A percentile compares a stretch with the other conserved stretches of the same genome.
Conservation (phyloP, 441 rosid genomes). For the Pelargonium cotyledonis region DNA sequence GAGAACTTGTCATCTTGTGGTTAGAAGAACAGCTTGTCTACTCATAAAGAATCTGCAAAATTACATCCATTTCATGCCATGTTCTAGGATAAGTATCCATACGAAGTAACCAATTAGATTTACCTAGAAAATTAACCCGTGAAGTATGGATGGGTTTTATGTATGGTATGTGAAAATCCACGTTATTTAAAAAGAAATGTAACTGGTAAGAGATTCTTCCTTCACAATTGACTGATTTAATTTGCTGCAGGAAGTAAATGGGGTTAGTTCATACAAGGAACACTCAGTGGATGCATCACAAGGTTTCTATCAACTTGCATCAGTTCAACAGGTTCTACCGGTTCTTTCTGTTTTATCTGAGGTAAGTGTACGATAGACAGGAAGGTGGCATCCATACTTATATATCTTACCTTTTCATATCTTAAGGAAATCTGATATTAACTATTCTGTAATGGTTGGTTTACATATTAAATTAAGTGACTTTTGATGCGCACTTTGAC, state of each 20-base stretch:
- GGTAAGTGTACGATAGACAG: constrained; percentile 32
- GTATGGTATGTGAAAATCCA: not conserved
- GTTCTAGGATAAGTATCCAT: not conserved
- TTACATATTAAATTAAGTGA: too few species aligned
- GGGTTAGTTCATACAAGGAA: constrained; percentile 19
- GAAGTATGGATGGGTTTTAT: not conserved
- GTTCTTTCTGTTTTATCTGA: constrained; percentile 67
- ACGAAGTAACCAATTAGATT: not conserved
- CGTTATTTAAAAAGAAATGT: not conserved
- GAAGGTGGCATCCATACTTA: too few species aligned
- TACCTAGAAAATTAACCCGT: not conserved
- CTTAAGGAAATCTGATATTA: not conserved
- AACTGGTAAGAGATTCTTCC: constrained; percentile 2
- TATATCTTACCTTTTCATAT: not conserved
- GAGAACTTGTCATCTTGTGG: not conserved
- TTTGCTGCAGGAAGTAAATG: constrained; percentile 41
- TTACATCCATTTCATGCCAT: not conserved
- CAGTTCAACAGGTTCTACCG: constrained; percentile 60
- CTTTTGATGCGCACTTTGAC: too few species aligned
- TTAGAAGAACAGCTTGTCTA: not conserved
- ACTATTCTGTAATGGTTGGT: not conserved
- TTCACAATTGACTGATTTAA: constrained; percentile 7
- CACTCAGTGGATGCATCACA: constrained; percentile 36
- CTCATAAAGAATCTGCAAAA: not conserved
- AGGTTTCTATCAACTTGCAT: constrained; percentile 40